Conservation (phyloP, 1,139 yeast species). For the Zygosaccharomyces sapae region DNA sequence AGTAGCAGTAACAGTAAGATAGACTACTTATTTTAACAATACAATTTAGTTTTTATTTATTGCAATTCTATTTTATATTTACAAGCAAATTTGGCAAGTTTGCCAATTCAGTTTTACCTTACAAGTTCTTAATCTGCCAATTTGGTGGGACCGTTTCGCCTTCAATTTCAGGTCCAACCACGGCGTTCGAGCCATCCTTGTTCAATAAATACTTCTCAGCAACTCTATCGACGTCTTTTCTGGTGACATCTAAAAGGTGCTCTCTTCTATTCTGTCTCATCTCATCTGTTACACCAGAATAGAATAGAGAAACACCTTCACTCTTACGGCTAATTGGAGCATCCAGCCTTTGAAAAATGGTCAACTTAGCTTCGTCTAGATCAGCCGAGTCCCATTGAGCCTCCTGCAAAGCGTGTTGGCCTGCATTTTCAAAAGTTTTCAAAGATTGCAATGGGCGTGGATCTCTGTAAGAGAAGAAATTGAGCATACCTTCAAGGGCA, state of each 20-base stretch:
- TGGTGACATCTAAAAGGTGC: slow-evolving; percentile 57
- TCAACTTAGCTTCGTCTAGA: slow-evolving; percentile 81
- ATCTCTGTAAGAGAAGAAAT: slow-evolving; percentile 88
- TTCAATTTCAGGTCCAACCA: slow-evolving; percentile 13
- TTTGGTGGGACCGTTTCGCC: slow-evolving; percentile 7
- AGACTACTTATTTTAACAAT: not conserved
- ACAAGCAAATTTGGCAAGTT: not conserved
- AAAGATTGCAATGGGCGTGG: slow-evolving; percentile 78
- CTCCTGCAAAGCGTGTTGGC: slow-evolving; percentile 48
- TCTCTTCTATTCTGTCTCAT: slow-evolving; percentile 79
- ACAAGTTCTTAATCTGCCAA: slow-evolving; percentile 12
- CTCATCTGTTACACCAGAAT: slow-evolving; percentile 70
- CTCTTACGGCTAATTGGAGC: slow-evolving; percentile 80
- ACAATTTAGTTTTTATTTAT: not conserved
- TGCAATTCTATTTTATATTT: not conserved
- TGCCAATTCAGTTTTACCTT: not conserved
- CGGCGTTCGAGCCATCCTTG: slow-evolving; percentile 11
- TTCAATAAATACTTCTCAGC: slow-evolving; percentile 24
- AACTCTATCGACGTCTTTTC: slow-evolving; percentile 49
- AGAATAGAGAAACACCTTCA: slow-evolving; percentile 67
- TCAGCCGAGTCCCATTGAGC: slow-evolving; percentile 55
- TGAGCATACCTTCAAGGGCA: slow-evolving; percentile 74
- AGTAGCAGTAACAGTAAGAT: not conserved
- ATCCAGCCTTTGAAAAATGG: slow-evolving; percentile 86
- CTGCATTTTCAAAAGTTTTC: slow-evolving; percentile 55